Evolutionary conservation across 306 rosid genomes (phyloP), one percentile per base, ranked within the genome.

Genomic region (Fragaria ananassa): DNA sequence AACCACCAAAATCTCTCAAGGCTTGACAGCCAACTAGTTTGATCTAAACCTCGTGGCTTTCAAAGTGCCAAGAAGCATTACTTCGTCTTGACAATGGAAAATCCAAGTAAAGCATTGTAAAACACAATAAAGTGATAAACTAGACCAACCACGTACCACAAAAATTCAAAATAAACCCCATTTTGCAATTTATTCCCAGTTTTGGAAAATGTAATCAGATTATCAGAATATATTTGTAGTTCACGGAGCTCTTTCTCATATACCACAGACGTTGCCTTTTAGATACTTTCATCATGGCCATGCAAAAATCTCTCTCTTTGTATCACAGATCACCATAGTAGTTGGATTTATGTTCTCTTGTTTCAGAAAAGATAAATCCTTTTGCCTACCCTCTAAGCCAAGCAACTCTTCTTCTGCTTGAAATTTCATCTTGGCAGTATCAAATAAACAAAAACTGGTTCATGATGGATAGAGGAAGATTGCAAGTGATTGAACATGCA

Each of bases 391-490:
- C 49, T 81, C 42, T 63, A 51, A 60, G 44, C 56, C 49, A 41
- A 68, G 57, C 51, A 37, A 50, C 76, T 31, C 54, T 23, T 54
- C 64, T 39, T 9, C 42, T 18, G 53, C 80, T 61, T 61, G 53
- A 74, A 71, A 54, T 25, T 68, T 75, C 27, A 10, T 71, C 49
- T 81, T 62, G 8, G 2, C 61, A n/a, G 19, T 2, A 70, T 42
- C 69, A 41, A 39, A 53, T 50, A 61, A 42, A 51, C 23, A 31
- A 69, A 39, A 72, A 47, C 54, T n/a, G 35, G 51, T 78, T 78
- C 66, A 56, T 37, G 70, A 17, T 86, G 95, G 88, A 37, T 70
- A 44, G 50, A 70, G 77, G 80, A 72, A 77, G 71, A 66, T 23
- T 79, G 46, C 79, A 68, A 58, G 78, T 67, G 39, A 71, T 74